These are phyloP conservation scores for Xylaria sp. DNA, from an alignment of 2,329 filamentous ascomycete genomes.

Conservation along the genomic window DNA sequence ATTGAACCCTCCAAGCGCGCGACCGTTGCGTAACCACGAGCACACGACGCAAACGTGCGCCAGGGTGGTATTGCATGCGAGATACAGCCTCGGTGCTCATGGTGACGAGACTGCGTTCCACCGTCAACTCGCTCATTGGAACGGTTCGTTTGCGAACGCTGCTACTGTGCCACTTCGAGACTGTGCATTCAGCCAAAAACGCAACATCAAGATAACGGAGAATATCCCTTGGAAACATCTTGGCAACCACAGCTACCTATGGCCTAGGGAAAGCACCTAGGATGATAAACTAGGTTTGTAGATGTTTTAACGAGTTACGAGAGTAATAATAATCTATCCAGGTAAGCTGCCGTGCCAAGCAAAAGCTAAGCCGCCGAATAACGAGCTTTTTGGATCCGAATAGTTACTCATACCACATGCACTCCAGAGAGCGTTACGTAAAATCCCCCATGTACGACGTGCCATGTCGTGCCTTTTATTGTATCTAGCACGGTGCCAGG, in stretches of 20 bases:
- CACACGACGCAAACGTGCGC: not conserved
- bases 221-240: not conserved
- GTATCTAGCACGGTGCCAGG: too few species aligned
- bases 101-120: not conserved
- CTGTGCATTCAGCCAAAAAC: constrained; percentile 18
- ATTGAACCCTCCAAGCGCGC: not conserved
- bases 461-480: too few species aligned
- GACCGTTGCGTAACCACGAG: not conserved
- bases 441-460: too few species aligned
- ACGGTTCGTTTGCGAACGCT: constrained; percentile 1
- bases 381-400: not conserved
- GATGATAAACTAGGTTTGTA: not conserved
- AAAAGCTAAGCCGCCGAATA: not conserved
- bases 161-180: not conserved
- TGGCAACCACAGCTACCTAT: not conserved
- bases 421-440: too few species aligned
- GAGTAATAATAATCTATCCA: not conserved
- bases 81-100: not conserved
- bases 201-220: not conserved
- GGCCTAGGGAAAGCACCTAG: not conserved
- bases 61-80: constrained; percentile 10
- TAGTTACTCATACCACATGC: not conserved
- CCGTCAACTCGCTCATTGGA: constrained; percentile 9
- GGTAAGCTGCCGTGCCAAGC: not conserved
- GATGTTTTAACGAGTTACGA: not conserved